Evolutionary conservation across 2,329 filamentous ascomycete genomes (phyloP), one percentile per base, ranked within the genome.

Genomic region (Ceratocystis huliohia): DNA sequence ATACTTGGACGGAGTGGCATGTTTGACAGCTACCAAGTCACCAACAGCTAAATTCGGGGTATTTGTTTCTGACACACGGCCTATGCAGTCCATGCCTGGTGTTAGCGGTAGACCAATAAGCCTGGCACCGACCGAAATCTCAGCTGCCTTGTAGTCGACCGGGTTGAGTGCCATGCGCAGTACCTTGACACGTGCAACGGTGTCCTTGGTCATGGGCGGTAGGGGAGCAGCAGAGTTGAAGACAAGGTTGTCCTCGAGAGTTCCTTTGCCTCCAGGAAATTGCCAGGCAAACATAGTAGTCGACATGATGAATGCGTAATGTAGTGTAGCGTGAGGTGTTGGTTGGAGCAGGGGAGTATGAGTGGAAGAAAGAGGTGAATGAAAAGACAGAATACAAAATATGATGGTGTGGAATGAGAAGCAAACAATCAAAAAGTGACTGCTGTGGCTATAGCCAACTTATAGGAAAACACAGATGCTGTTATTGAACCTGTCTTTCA

Each of bases 11-110:
- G 69, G 64, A 0, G 72, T 71, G 2, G 72, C 65, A 8, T 74
- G 45, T 5, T 74, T 72, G 4, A 78, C 81, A 62, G 80, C 75
- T 1, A 83, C 78, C 1, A 75, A 67, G 61, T 79, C 77, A 10
- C 79, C 79, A 0, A 74, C 69, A 2, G 73, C 71, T 45, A 77
- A 73, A 44, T 74, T 73, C 0, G 69, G 67, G 2, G 72, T 70
- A 10, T 69, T 70, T 0, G 71, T 45, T 17, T 71, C 75, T 8
- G 78, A 75, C 2, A 84, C 78, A 20, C 71, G 75, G 28, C 83
- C 83, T 69, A 76, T 75, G 69, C 81, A 80, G 70, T 85, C 83
- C 70, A 79, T 76, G 20, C 78, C 78, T 0, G 78, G 78, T 1
- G 74, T 78, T 20, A 76, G 76, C 25, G 81, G 80, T 25, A 74